phyloP scores from a whole-genome alignment of 2,329 filamentous ascomycete genomes.

The Arthrobotrys musiformis region DNA sequence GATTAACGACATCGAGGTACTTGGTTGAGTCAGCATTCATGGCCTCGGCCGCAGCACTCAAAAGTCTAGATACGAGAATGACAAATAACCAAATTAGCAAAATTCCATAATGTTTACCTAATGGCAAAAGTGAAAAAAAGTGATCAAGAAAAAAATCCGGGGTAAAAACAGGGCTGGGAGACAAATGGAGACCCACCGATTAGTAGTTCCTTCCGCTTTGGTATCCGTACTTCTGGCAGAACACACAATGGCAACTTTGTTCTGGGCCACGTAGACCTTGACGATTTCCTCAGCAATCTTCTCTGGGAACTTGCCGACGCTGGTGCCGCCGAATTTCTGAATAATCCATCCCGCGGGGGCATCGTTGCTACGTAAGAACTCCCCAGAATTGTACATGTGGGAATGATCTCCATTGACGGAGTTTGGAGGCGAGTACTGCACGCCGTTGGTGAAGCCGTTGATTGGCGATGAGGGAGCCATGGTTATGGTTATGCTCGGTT shows the following conservation, averaged over 20 bases:
- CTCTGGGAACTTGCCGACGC: slow-evolving; percentile 89
- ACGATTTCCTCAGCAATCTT: slow-evolving; percentile 77
- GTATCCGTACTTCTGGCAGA: slow-evolving; percentile 94
- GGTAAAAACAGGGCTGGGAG: background rate
- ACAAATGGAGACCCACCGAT: slow-evolving; percentile 73
- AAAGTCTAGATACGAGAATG: slow-evolving; percentile 61
- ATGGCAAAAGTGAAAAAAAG: slow-evolving; percentile 1
- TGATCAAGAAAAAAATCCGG: slow-evolving; percentile 1
- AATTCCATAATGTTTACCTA: slow-evolving; percentile 6
- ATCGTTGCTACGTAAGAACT: slow-evolving; percentile 38
- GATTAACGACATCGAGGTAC: slow-evolving; percentile 73
- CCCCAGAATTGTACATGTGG: slow-evolving; percentile 49
- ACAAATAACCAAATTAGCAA: slow-evolving; percentile 28
- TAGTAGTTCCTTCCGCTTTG: slow-evolving; percentile 94
- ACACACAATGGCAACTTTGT: slow-evolving; percentile 90
- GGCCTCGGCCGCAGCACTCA: slow-evolving; percentile 67
- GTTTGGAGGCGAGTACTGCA: slow-evolving; percentile 41
- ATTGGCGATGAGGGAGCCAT: slow-evolving; percentile 30
- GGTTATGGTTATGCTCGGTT: background rate
- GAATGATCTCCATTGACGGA: slow-evolving; percentile 46
- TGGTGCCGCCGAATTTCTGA: slow-evolving; percentile 95
- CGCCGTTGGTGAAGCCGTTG: slow-evolving; percentile 23
- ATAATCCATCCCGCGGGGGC: slow-evolving; percentile 74
- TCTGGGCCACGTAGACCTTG: slow-evolving; percentile 72
- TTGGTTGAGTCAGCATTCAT: slow-evolving; percentile 64